These are phyloP conservation scores for Epichloe gansuensis DNA, from an alignment of 2,329 filamentous ascomycete genomes.

Conservation along the genomic window DNA sequence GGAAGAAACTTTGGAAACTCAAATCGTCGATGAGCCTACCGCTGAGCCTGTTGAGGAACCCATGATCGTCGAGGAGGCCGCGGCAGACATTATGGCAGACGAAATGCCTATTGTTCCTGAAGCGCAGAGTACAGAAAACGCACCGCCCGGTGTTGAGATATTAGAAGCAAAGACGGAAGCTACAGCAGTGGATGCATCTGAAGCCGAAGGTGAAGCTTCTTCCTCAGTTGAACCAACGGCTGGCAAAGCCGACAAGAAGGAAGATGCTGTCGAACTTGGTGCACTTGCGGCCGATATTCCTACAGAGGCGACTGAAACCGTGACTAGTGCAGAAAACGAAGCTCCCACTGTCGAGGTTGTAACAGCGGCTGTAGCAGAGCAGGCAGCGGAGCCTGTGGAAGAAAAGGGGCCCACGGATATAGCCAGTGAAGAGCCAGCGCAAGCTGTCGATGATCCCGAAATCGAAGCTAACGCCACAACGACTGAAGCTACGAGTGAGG, in stretches of 20 bases:
- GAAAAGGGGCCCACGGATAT: conserved; percentile 2
- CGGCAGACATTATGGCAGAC: neutral
- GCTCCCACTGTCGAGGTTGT: conserved; percentile 5
- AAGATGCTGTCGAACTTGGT: neutral
- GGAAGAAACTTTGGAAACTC: neutral
- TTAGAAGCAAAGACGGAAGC: neutral
- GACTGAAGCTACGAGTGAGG: neutral
- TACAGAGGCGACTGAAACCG: neutral
- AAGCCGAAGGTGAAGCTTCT: neutral
- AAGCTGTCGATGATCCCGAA: neutral
- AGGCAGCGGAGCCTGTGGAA: conserved; percentile 8
- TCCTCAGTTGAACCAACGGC: neutral
- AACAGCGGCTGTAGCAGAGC: conserved; percentile 6
- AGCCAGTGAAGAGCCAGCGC: conserved; percentile 1
- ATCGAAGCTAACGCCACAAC: neutral
- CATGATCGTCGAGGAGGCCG: neutral
- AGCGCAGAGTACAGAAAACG: neutral
- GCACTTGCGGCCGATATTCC: neutral
- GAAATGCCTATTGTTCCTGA: neutral
- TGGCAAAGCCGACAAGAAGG: neutral
- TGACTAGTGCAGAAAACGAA: neutral
- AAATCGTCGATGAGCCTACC: neutral
- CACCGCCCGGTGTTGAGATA: too few species aligned
- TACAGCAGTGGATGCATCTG: neutral
- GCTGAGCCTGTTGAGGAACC: neutral